Evolutionary conservation across 2,329 filamentous ascomycete species (phyloP).

Genomic region (Teratosphaeria viscida): DNA sequence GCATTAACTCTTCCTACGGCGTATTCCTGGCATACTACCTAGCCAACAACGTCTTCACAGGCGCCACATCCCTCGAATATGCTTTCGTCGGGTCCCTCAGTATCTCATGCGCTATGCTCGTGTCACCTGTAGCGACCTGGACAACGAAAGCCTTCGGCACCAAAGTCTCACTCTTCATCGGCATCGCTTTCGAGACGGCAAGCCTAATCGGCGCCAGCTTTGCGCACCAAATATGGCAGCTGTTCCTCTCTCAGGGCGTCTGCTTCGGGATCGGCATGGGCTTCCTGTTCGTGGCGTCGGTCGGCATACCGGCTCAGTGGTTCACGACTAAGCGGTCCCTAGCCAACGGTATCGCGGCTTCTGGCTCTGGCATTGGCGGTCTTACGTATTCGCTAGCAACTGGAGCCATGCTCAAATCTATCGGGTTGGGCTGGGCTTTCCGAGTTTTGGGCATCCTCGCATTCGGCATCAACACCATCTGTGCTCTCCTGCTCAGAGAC

Average conservation of each 20-base stretch:
- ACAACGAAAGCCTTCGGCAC: constrained; percentile 54
- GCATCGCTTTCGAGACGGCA: constrained; percentile 52
- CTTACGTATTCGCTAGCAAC: constrained; percentile 57
- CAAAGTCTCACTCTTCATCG: constrained; percentile 51
- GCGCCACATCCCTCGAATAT: constrained; percentile 55
- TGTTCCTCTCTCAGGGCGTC: constrained; percentile 64
- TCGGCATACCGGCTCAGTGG: constrained; percentile 63
- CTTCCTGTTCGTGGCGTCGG: constrained; percentile 60
- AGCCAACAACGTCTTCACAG: constrained; percentile 49
- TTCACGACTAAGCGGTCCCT: constrained; percentile 58
- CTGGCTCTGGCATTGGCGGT: constrained; percentile 67
- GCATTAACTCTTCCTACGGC: constrained; percentile 45
- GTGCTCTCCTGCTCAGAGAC: constrained; percentile 55
- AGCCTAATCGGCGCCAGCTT: constrained; percentile 64
- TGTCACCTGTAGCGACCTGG: constrained; percentile 58
- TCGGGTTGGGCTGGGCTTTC: constrained; percentile 58
- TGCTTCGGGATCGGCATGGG: constrained; percentile 72
- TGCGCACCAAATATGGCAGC: constrained; percentile 58
- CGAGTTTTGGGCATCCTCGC: constrained; percentile 54
- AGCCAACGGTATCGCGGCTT: constrained; percentile 57
- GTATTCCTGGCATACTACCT: constrained; percentile 72
- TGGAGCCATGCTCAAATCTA: constrained; percentile 55
- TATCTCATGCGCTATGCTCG: constrained; percentile 53
- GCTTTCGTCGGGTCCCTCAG: constrained; percentile 69
- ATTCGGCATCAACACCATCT: constrained; percentile 53